Evolutionary conservation across 129 eudicot species (phyloP).

Genomic region (Tagetes patula): DNA sequence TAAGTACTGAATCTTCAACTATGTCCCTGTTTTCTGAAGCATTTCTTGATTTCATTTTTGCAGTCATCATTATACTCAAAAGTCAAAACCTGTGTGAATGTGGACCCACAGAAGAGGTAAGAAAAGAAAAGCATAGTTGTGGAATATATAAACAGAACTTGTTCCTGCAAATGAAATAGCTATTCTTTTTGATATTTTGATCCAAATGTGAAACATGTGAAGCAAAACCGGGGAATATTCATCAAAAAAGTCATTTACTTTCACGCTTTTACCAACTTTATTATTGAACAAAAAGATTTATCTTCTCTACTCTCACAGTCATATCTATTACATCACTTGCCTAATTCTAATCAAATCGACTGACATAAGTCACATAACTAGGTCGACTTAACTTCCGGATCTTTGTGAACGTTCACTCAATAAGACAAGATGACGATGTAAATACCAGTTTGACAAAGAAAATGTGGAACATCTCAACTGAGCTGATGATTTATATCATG

Average conservation of each 20-base stretch:
- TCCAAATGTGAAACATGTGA: conserved; percentile 11
- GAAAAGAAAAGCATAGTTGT: neutral
- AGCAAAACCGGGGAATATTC: neutral
- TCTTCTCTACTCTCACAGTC: neutral
- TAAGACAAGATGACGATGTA: neutral
- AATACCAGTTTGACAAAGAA: neutral
- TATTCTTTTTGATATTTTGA: neutral
- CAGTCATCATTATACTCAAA: conserved; percentile 44
- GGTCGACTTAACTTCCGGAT: neutral
- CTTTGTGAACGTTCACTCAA: too few species aligned
- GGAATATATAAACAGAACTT: neutral
- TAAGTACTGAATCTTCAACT: conserved; percentile 77
- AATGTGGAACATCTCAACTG: neutral
- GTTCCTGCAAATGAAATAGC: neutral
- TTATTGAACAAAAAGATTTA: neutral
- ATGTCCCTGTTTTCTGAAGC: conserved; percentile 73
- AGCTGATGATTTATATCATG: neutral
- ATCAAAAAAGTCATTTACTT: neutral
- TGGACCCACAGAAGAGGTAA: conserved; percentile 11
- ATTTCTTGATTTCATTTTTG: conserved; percentile 58
- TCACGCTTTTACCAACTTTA: neutral
- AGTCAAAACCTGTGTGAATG: conserved; percentile 23
- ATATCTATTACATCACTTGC: neutral
- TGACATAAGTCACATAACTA: neutral
- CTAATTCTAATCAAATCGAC: neutral